These are phyloP conservation scores for Ceratocystis cubensis DNA, from an alignment of 2,329 filamentous ascomycete species.

Conservation along the genomic window DNA sequence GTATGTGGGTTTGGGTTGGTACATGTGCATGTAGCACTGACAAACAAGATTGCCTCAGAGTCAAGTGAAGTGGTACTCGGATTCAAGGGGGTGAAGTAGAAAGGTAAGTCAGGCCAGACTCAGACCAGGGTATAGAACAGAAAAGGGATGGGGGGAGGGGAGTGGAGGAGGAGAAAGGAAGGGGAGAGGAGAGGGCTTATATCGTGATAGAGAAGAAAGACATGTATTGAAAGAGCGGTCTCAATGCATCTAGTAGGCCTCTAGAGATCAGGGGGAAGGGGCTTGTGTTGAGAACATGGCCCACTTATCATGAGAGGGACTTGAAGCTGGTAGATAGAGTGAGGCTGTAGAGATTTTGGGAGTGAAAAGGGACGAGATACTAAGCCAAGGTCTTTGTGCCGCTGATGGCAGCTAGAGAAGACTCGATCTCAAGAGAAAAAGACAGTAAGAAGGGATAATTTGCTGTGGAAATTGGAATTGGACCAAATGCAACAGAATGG, in stretches of 20 bases:
- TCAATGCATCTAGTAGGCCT: neutral
- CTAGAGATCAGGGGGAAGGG: neutral
- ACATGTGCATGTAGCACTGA: conserved; percentile 2
- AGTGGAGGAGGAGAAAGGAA: neutral
- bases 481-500: neutral
- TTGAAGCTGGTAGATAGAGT: neutral
- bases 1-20: neutral
- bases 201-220: neutral
- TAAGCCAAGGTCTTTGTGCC: neutral
- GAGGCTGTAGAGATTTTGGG: neutral
- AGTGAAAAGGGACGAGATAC: neutral
- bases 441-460: neutral
- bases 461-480: neutral
- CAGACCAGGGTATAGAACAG: neutral
- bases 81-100: neutral
- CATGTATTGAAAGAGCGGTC: neutral
- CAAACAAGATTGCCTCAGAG: neutral
- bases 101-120: neutral
- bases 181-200: neutral
- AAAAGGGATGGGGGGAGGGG: neutral
- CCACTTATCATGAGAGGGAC: neutral
- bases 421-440: neutral
- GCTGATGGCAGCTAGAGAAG: neutral
- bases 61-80: neutral
- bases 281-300: neutral